phyloP scores from a whole-genome alignment of 768 basidiomycete species.

The Suillus subaureus region DNA sequence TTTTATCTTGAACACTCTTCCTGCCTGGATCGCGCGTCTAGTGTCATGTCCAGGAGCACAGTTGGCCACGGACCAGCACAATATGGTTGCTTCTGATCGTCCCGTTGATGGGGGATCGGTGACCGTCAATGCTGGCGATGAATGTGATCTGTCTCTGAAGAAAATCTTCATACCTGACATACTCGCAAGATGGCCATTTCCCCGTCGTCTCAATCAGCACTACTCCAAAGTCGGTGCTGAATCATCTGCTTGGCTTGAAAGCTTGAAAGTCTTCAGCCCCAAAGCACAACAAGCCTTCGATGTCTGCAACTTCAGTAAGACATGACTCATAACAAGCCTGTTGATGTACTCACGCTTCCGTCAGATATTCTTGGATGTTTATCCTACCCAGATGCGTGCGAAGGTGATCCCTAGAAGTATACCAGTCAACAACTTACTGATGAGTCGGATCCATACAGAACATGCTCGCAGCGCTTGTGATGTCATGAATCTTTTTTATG shows the following conservation, averaged over 20 bases:
- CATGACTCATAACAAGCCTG: neutral
- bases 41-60: too few species aligned
- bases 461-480: slow-evolving; percentile 31
- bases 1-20: too few species aligned
- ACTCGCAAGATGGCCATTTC: neutral
- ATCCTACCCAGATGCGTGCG: too few species aligned
- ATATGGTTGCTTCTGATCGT: too few species aligned
- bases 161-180: neutral
- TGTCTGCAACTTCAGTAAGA: neutral
- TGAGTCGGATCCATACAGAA: too few species aligned
- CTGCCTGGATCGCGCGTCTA: too few species aligned
- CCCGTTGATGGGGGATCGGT: too few species aligned
- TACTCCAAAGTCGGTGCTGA: neutral
- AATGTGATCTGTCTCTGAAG: neutral
- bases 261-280: neutral
- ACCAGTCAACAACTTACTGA: too few species aligned
- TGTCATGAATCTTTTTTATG: slow-evolving; percentile 34
- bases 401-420: too few species aligned
- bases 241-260: neutral
- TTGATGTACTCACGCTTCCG: too few species aligned
- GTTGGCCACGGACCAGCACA: too few species aligned
- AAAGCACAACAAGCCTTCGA: neutral
- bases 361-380: too few species aligned
- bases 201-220: neutral
- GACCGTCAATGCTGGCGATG: neutral